Evolutionary conservation across 225 moss, liverwort and hornwort species (phyloP).

Genomic region (Antitrichia curtipendula): DNA sequence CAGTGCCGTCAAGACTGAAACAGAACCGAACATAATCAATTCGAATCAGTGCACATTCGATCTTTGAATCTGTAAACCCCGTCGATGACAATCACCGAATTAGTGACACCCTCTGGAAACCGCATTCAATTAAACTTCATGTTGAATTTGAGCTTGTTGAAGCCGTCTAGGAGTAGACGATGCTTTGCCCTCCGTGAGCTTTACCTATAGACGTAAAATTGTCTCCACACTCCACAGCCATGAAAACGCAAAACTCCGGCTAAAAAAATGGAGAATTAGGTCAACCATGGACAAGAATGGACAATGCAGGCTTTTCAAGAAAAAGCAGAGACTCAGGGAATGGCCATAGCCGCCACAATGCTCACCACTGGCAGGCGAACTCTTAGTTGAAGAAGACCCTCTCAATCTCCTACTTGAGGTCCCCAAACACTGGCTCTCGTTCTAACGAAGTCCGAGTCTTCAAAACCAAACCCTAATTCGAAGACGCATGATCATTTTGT

Average conservation of each 20-base stretch:
- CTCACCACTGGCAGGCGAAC: not conserved
- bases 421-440: not conserved
- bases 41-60: not conserved
- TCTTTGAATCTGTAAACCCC: not conserved
- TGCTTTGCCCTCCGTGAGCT: not conserved
- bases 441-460: not conserved
- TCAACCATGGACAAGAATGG: not conserved
- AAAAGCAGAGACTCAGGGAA: not conserved
- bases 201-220: no score
- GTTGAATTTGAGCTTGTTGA: not conserved
- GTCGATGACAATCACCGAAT: not conserved
- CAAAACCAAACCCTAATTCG: not conserved
- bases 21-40: not conserved
- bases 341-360: not conserved
- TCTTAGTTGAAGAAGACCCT: conserved; percentile 4
- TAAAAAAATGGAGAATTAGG: not conserved
- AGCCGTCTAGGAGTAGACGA: not conserved
- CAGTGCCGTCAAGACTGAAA: not conserved
- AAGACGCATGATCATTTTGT: not conserved
- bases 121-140: not conserved
- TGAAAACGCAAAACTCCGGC: not conserved
- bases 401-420: conserved; percentile 22
- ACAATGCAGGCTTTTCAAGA: not conserved
- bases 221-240: not conserved
- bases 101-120: not conserved